phyloP scores from a whole-genome alignment of 2,329 filamentous ascomycete species.

The Alternaria conjuncta region DNA sequence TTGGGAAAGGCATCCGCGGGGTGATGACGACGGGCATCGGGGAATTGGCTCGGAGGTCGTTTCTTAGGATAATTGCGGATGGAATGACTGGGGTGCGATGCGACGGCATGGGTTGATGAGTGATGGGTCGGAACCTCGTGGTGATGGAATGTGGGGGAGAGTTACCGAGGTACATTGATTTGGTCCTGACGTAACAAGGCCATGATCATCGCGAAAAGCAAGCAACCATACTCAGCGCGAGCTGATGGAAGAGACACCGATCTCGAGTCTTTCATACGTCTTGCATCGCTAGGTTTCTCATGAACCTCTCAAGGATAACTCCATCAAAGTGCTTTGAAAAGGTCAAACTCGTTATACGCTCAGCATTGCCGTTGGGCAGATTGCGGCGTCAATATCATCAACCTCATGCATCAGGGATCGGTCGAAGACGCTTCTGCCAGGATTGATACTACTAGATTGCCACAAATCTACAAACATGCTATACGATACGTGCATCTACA shows the following conservation, averaged over 20 bases:
- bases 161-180: not conserved
- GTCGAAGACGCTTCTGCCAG: too few species aligned
- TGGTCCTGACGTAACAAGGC: not conserved
- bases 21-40: slow-evolving; percentile 7
- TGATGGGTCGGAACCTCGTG: not conserved
- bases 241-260: too few species aligned
- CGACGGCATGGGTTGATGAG: not conserved
- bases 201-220: not conserved
- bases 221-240: not conserved
- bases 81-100: not conserved
- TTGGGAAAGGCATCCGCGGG: slow-evolving; percentile 19
- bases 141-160: not conserved
- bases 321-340: too few species aligned
- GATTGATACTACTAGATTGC: too few species aligned
- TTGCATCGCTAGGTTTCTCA: too few species aligned
- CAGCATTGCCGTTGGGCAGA: too few species aligned
- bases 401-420: too few species aligned
- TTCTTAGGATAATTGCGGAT: not conserved
- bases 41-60: not conserved
- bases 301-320: too few species aligned
- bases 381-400: too few species aligned
- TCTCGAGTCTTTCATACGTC: too few species aligned
- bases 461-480: not conserved
- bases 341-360: too few species aligned
- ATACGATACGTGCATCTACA: not conserved